Evolutionary conservation across 306 rosid genomes (phyloP).

Genomic region (Fagus sylvatica): DNA sequence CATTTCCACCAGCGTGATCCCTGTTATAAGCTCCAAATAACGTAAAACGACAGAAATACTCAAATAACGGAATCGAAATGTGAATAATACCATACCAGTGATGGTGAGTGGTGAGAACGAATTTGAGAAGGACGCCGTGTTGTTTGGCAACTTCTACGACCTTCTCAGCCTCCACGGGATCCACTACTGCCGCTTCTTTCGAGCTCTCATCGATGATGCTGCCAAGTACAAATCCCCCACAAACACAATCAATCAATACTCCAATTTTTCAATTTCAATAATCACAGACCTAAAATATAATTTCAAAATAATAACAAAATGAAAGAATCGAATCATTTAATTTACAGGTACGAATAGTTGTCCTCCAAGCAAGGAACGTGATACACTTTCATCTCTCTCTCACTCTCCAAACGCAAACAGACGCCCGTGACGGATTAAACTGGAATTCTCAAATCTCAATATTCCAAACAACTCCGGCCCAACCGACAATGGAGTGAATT

Average conservation of each 20-base stretch:
- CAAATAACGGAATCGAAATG: too few species aligned
- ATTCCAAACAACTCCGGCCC: too few species aligned
- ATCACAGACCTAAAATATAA: not conserved
- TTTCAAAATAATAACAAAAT: too few species aligned
- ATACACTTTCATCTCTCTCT: constrained; percentile 36
- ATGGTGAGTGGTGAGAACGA: constrained; percentile 96
- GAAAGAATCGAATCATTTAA: not conserved
- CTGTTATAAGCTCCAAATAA: constrained; percentile 23
- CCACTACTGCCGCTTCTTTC: constrained; percentile 87
- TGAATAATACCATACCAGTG: constrained; percentile 53
- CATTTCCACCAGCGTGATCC: constrained; percentile 95
- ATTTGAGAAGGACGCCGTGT: constrained; percentile 61
- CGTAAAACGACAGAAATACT: too few species aligned
- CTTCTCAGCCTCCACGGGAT: constrained; percentile 89
- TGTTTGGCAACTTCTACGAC: constrained; percentile 61
- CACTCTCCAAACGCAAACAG: too few species aligned
- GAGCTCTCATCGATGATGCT: constrained; percentile 80
- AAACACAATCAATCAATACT: too few species aligned
- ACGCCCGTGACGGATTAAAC: too few species aligned
- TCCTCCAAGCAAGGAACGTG: constrained; percentile 51
- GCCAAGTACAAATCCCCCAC: not conserved
- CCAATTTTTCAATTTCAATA: not conserved
- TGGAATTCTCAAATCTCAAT: too few species aligned
- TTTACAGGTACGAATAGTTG: constrained; percentile 56
- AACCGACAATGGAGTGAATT: too few species aligned